Evolutionary conservation across 1,284 basidiomycete genomes (phyloP).

Genomic region (Coriolopsis trogii): DNA sequence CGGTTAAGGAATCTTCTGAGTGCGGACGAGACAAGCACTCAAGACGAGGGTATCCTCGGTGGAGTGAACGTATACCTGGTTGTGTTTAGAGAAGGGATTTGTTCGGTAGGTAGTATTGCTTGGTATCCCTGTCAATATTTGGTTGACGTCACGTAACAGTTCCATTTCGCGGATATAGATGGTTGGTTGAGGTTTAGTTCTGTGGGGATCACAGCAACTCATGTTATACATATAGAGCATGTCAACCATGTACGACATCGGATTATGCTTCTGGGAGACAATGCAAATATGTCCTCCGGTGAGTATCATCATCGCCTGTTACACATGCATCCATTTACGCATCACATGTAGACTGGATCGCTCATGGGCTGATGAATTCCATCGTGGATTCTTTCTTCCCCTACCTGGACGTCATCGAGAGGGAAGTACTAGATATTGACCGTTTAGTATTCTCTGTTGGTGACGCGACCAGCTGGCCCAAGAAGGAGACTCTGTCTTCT

Average conservation of each 20-base stretch:
- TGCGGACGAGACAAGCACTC: constrained; percentile 29
- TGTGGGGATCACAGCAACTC: neutral
- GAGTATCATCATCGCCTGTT: constrained; percentile 21
- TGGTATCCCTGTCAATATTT: no score
- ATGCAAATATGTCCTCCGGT: constrained; percentile 73
- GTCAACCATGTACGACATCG: constrained; percentile 78
- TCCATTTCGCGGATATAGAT: constrained; percentile 91
- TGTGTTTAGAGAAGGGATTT: constrained; percentile 89
- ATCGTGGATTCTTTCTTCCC: constrained; percentile 96
- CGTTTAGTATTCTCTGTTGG: constrained; percentile 57
- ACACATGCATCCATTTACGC: neutral
- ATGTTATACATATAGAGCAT: constrained; percentile 58
- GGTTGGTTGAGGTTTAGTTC: constrained; percentile 37
- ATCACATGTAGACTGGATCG: constrained; percentile 81
- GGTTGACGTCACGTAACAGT: no score
- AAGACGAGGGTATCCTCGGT: constrained; percentile 57
- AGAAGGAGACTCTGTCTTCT: neutral
- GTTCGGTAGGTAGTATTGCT: constrained; percentile 78
- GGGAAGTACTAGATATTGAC: constrained; percentile 83
- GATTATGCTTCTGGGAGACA: constrained; percentile 60
- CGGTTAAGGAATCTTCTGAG: constrained; percentile 36
- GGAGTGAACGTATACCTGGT: constrained; percentile 89
- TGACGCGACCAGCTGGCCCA: neutral
- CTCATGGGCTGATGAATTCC: constrained; percentile 91
- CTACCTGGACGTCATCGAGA: constrained; percentile 81